These are phyloP conservation scores for Oemleria cerasiformis DNA, from an alignment of 306 rosid genomes.

Conservation along the genomic window DNA sequence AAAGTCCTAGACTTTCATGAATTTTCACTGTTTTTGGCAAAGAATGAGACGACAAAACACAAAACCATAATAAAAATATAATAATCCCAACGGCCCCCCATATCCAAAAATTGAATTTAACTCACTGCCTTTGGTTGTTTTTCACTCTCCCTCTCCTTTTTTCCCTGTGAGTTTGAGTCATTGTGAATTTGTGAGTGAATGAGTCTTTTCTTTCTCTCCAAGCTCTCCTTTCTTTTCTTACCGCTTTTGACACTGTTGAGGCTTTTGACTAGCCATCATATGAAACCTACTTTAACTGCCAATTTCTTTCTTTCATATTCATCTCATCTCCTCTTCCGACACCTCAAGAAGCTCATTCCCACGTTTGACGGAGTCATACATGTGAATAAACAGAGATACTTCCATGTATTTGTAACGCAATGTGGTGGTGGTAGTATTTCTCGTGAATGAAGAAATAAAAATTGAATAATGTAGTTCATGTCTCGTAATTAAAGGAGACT, in stretches of 20 bases:
- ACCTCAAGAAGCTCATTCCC: constrained; percentile 1
- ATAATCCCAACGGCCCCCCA: constrained; percentile 51
- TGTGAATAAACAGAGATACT: background rate
- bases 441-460: too few species aligned
- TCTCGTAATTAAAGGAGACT: too few species aligned
- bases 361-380: constrained; percentile 6
- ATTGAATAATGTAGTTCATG: too few species aligned
- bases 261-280: constrained; percentile 42
- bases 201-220: background rate
- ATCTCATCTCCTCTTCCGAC: background rate
- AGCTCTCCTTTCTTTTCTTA: constrained; percentile 30
- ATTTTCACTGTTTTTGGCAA: constrained; percentile 88
- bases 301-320: constrained; percentile 41
- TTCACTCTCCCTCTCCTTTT: background rate
- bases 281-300: constrained; percentile 59
- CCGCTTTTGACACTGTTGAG: constrained; percentile 36
- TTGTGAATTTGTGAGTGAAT: too few species aligned
- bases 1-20: constrained; percentile 73
- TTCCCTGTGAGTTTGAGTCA: too few species aligned
- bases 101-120: constrained; percentile 25
- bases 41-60: constrained; percentile 46
- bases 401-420: too few species aligned
- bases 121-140: constrained; percentile 14
- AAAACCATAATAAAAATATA: constrained; percentile 37
- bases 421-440: too few species aligned